phyloP scores from a whole-genome alignment of 495 filamentous ascomycete genomes.

The Podospora pseudopauciseta region DNA sequence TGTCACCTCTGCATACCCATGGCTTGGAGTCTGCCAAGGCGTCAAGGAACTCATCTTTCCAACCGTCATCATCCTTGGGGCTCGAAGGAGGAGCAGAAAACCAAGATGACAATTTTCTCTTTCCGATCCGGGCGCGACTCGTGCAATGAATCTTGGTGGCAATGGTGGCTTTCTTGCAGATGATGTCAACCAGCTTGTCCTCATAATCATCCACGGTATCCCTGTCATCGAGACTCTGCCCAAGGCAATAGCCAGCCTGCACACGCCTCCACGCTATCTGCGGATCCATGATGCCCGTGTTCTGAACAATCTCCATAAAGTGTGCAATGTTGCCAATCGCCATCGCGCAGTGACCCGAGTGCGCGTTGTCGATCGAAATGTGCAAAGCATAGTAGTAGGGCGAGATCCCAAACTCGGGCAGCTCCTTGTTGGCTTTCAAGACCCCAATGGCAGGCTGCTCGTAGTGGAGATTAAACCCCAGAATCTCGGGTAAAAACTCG shows the following conservation, averaged over 20 bases:
- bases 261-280: conserved; percentile 43
- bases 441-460: conserved; percentile 44
- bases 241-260: conserved; percentile 46
- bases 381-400: conserved; percentile 52
- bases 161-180: conserved; percentile 32
- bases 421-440: conserved; percentile 41
- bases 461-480: conserved; percentile 52
- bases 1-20: conserved; percentile 37
- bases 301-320: conserved; percentile 36
- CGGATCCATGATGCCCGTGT: conserved; percentile 24
- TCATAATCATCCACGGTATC: conserved; percentile 15
- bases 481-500: conserved; percentile 51
- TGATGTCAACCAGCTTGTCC: conserved; percentile 24
- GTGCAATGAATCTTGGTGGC: conserved; percentile 37
- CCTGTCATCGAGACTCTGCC: conserved; percentile 8
- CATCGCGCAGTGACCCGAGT: conserved; percentile 50
- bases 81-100: neutral
- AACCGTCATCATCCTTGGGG: neutral
- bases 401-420: conserved; percentile 43
- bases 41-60: neutral
- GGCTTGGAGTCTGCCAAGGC: conserved; percentile 20
- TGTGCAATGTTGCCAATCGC: conserved; percentile 36
- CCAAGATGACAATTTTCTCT: conserved; percentile 15
- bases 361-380: conserved; percentile 48
- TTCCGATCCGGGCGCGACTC: conserved; percentile 34